Conservation (phyloP, 352 stramenopile species). For the Pythium biforme region DNA sequence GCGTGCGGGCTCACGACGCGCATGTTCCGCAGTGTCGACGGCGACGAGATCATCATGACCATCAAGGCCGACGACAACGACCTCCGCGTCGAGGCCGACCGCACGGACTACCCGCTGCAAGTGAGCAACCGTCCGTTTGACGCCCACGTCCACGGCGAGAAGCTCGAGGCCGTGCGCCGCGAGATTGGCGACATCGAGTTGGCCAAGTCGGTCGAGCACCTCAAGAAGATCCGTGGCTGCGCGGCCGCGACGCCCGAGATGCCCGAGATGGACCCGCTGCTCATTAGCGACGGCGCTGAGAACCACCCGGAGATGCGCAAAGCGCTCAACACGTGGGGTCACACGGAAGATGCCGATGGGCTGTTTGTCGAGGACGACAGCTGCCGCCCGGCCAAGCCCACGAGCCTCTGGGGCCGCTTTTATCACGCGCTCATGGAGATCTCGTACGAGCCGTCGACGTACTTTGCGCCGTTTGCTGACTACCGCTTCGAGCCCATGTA, state of each 20-base stretch:
- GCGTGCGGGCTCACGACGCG: slow-evolving; percentile 75
- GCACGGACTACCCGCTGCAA: slow-evolving; percentile 66
- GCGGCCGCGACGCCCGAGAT: slow-evolving; percentile 33
- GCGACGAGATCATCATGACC: slow-evolving; percentile 82
- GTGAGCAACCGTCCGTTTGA: slow-evolving; percentile 79
- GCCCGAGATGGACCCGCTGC: slow-evolving; percentile 74
- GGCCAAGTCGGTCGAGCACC: slow-evolving; percentile 53
- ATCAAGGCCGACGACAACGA: slow-evolving; percentile 80
- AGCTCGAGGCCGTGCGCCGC: slow-evolving; percentile 42
- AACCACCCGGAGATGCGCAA: slow-evolving; percentile 59
- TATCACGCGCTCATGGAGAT: slow-evolving; percentile 60
- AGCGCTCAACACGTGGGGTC: slow-evolving; percentile 59
- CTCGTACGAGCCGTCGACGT: slow-evolving; percentile 73
- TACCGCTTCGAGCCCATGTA: slow-evolving; percentile 72
- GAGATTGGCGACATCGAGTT: slow-evolving; percentile 57
- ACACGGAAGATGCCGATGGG: slow-evolving; percentile 75
- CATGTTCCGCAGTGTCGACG: slow-evolving; percentile 77
- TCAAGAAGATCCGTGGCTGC: slow-evolving; percentile 49
- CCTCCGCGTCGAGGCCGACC: slow-evolving; percentile 66
- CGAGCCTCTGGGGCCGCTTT: slow-evolving; percentile 35
- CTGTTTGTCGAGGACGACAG: slow-evolving; percentile 51
- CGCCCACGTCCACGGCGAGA: slow-evolving; percentile 43
- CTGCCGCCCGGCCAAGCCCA: slow-evolving; percentile 29
- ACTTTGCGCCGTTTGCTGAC: slow-evolving; percentile 77
- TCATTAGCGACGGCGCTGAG: slow-evolving; percentile 57